These are phyloP conservation scores for Aspergillus haitiensis DNA, from an alignment of 495 filamentous ascomycete genomes.

Conservation along the genomic window DNA sequence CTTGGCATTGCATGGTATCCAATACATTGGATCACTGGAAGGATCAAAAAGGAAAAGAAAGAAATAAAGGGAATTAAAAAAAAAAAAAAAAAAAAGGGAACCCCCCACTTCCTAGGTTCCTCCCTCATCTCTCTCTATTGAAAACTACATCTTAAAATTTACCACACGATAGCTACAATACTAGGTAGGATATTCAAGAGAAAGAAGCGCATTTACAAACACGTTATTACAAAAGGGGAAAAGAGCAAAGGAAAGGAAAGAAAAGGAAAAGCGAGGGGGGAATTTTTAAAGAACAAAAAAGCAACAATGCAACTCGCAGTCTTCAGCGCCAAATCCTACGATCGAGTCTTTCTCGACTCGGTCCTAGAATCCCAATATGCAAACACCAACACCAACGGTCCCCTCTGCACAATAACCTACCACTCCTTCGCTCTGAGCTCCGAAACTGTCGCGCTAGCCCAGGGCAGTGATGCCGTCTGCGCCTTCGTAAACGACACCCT, in stretches of 20 bases:
- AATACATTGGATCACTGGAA: no score
- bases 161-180: no score
- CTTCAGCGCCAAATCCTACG: conserved; percentile 64
- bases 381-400: background rate
- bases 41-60: no score
- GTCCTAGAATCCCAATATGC: conserved; percentile 27
- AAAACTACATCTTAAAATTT: background rate
- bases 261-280: background rate
- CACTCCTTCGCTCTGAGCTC: conserved; percentile 57
- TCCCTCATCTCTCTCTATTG: background rate
- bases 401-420: conserved; percentile 45
- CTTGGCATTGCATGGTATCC: background rate
- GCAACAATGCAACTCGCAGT: conserved; percentile 58
- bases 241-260: background rate
- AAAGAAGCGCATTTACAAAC: no score
- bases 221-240: background rate
- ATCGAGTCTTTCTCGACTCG: conserved; percentile 50
- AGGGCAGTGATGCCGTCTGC: conserved; percentile 59
- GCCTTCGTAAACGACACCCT: conserved; percentile 71
- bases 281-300: background rate
- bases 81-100: no score
- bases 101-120: background rate
- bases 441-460: conserved; percentile 57
- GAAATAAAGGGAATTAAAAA: no score
- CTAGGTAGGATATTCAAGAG: no score